Evolutionary conservation across 2,329 filamentous ascomycete genomes (phyloP).

Genomic region (Nemania diffusa): DNA sequence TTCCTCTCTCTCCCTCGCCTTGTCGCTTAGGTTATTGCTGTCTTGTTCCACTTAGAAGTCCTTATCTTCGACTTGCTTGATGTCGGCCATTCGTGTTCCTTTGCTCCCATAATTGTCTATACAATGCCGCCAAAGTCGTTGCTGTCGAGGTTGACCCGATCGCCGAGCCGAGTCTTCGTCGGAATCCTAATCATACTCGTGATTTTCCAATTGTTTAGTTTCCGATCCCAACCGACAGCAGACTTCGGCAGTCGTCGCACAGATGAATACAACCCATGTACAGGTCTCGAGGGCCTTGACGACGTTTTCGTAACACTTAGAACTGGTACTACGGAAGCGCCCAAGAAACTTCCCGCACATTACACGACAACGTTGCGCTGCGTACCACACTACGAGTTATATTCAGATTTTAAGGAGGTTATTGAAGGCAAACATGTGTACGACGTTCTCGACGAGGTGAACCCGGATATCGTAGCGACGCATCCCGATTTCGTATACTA

Average conservation of each 20-base stretch:
- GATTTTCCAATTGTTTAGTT: constrained; percentile 41
- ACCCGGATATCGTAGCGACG: constrained; percentile 50
- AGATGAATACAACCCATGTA: constrained; percentile 31
- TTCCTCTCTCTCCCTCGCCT: not conserved
- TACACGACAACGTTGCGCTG: constrained; percentile 65
- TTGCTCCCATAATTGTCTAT: constrained; percentile 13
- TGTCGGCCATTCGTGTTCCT: constrained; percentile 26
- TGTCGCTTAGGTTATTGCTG: not conserved
- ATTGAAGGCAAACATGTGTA: constrained; percentile 61
- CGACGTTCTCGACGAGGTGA: constrained; percentile 60
- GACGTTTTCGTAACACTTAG: constrained; percentile 67
- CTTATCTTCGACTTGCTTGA: constrained; percentile 19
- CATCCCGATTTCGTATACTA: constrained; percentile 64
- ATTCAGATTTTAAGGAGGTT: constrained; percentile 66
- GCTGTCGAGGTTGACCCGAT: constrained; percentile 34
- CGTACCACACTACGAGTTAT: constrained; percentile 65
- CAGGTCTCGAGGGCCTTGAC: constrained; percentile 53
- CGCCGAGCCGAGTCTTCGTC: constrained; percentile 36
- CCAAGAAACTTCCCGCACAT: constrained; percentile 65
- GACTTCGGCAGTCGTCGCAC: constrained; percentile 15
- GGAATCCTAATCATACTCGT: constrained; percentile 36
- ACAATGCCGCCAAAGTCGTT: constrained; percentile 23
- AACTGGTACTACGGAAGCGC: constrained; percentile 67
- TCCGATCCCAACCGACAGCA: constrained; percentile 32
- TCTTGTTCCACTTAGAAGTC: not conserved